Percentiles rank a stretch among this genome's conserved stretches.
These are phyloP conservation scores for Arthrobotrys sinensis DNA, from an alignment of 2,329 filamentous ascomycete species.

Conservation along the genomic window DNA sequence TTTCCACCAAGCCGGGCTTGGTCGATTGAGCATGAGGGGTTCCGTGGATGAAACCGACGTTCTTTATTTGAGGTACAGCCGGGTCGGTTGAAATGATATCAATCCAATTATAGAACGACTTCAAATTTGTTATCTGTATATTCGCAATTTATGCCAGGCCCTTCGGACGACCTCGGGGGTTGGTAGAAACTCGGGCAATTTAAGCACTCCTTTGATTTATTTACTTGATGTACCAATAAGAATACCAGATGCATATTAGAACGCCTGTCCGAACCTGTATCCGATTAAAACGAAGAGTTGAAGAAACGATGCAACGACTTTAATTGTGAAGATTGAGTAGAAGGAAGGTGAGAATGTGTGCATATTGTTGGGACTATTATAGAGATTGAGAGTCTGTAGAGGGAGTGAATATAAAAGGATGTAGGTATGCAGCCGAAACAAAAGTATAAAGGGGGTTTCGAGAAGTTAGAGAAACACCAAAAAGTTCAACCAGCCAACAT, in stretches of 20 bases:
- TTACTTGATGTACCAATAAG: slow-evolving; percentile 16
- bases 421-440: neutral
- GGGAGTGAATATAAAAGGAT: slow-evolving; percentile 24
- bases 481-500: slow-evolving; percentile 42
- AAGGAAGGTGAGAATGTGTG: neutral
- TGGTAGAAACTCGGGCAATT: neutral
- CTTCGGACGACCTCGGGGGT: too few species aligned
- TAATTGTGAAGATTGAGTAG: neutral
- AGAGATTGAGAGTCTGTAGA: slow-evolving; percentile 1
- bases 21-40: slow-evolving; percentile 6
- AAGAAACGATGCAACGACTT: neutral
- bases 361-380: slow-evolving; percentile 10
- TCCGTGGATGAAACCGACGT: neutral
- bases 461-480: slow-evolving; percentile 21
- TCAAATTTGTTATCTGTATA: too few species aligned
- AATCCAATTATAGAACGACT: neutral
- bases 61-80: neutral
- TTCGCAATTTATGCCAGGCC: neutral
- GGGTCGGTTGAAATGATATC: neutral
- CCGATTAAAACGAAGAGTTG: neutral
- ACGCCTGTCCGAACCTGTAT: neutral
- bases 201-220: neutral
- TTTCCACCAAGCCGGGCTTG: slow-evolving; percentile 46
- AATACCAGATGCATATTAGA: neutral
- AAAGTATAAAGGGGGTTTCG: slow-evolving; percentile 8